Base-by-base conservation (phyloP, 495 filamentous ascomycete species). In the Podospora australis region DNA sequence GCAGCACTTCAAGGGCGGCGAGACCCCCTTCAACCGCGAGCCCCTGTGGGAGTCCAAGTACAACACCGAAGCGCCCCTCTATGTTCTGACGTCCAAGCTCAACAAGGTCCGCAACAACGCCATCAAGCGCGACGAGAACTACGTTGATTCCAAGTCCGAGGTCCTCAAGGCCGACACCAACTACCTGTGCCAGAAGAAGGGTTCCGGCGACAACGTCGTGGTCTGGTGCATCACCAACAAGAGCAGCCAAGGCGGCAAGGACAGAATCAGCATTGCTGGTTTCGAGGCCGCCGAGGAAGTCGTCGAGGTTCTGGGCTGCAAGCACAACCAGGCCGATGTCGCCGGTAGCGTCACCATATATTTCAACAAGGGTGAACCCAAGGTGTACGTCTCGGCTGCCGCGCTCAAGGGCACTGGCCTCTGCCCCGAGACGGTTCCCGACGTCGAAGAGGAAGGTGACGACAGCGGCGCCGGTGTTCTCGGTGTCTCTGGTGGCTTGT, bases 21-120 rank as follows among this genome's bases (percentile, higher is more conserved):
- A 47, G 47, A 78, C 79, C 23, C 86, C 86, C 1, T 55, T 65
- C 40, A 85, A 90, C 64, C 84, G 87, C 43, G 85, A 90, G 64
- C 80, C 86, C 22, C 54, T 88, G 28, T 92, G 87, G 87, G 65
- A 75, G 6, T 77, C 77, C 26, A 62, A 59, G 2, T 91, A 88
- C 64, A 59, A 76, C 54, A 84, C 76, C 38, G 53, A 57, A 13
- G 54, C 77, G 0, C 64, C 74, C 4, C 72, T 90, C 4, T 89
- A 87, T 70, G 65, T 64, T 2, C 71, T 75, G 28, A 77, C 80
- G 20, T 62, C 74, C 0, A 69, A 59, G n/a, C 44, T 81, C 13
- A 87, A 87, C 66, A 69, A 73, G 47, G 66, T 84, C 34, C 77
- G 84, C 4, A 83, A 75, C 48, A 67, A 73, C 17, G 81, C 80